phyloP scores from a whole-genome alignment of 352 stramenopile species.

The Globisporangium yorkense region DNA sequence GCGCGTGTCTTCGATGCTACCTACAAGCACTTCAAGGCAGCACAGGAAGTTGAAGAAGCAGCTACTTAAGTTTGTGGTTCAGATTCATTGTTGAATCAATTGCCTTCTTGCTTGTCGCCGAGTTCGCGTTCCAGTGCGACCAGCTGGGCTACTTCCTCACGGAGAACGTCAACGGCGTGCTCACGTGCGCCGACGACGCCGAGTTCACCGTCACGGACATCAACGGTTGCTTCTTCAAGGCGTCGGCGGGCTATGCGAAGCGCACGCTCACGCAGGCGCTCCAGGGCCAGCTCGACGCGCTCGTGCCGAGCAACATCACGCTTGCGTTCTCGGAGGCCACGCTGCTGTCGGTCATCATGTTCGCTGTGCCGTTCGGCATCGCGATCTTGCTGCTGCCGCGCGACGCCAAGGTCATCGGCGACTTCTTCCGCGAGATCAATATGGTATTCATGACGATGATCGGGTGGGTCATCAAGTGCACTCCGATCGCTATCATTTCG shows the following conservation, averaged over 20 bases:
- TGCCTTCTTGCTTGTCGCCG: neutral
- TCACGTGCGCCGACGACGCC: slow-evolving; percentile 12
- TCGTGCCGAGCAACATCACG: slow-evolving; percentile 42
- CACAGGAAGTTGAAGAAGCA: too few species aligned
- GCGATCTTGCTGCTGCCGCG: slow-evolving; percentile 12
- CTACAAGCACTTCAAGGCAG: too few species aligned
- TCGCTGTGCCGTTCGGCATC: slow-evolving; percentile 35
- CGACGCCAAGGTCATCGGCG: slow-evolving; percentile 10
- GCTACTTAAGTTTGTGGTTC: too few species aligned
- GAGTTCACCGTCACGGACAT: slow-evolving; percentile 23
- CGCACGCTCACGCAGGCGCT: slow-evolving; percentile 22
- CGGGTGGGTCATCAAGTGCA: slow-evolving; percentile 35
- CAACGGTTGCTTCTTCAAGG: slow-evolving; percentile 20
- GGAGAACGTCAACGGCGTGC: neutral
- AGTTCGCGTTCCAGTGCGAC: slow-evolving; percentile 18
- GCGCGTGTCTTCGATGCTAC: too few species aligned
- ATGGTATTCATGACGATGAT: slow-evolving; percentile 41
- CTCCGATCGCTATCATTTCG: slow-evolving; percentile 32
- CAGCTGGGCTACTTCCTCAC: slow-evolving; percentile 17
- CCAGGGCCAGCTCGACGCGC: slow-evolving; percentile 21
- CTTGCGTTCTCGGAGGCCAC: slow-evolving; percentile 25
- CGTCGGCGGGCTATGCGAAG: slow-evolving; percentile 5
- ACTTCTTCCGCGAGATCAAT: slow-evolving; percentile 35
- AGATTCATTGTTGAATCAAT: too few species aligned
- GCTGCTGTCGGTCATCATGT: slow-evolving; percentile 43